Percentiles rank a stretch among this genome's conserved stretches.
These are phyloP conservation scores for Aspergillus diversus DNA, from an alignment of 495 filamentous ascomycete genomes.

Conservation along the genomic window DNA sequence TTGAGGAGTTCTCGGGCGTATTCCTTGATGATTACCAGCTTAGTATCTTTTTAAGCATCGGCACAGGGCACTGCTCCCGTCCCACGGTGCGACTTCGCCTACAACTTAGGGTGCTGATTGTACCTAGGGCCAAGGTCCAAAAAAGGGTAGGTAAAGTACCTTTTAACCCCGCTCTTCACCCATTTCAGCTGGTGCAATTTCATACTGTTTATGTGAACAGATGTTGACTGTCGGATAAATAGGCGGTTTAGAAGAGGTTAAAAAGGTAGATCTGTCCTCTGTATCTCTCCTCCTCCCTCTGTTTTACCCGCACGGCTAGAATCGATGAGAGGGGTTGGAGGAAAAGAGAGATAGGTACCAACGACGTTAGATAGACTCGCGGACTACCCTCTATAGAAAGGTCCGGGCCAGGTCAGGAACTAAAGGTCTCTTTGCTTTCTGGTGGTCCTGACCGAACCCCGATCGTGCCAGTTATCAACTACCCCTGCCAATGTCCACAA, in stretches of 20 bases:
- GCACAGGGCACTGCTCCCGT: too few species aligned
- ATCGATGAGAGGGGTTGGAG: not conserved
- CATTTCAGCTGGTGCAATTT: too few species aligned
- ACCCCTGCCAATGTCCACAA: not conserved
- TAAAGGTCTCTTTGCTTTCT: not conserved
- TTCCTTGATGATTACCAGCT: too few species aligned
- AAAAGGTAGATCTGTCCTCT: not conserved
- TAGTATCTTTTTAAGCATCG: too few species aligned
- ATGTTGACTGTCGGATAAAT: not conserved
- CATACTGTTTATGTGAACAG: not conserved
- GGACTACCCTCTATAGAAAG: not conserved
- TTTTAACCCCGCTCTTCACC: too few species aligned
- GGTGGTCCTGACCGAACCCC: not conserved
- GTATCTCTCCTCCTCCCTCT: too few species aligned
- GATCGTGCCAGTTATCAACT: not conserved
- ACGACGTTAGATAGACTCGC: too few species aligned
- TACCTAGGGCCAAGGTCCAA: too few species aligned
- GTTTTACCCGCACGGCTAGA: not conserved
- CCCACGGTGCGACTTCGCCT: too few species aligned
- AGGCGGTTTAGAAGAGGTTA: not conserved
- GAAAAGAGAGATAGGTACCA: not conserved
- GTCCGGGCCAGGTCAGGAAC: not conserved
- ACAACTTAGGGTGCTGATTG: too few species aligned
- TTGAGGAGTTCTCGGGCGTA: too few species aligned
- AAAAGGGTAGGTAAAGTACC: too few species aligned